Evolutionary conservation across 768 basidiomycete species (phyloP).

Genomic region (Strobilomyces confusus): DNA sequence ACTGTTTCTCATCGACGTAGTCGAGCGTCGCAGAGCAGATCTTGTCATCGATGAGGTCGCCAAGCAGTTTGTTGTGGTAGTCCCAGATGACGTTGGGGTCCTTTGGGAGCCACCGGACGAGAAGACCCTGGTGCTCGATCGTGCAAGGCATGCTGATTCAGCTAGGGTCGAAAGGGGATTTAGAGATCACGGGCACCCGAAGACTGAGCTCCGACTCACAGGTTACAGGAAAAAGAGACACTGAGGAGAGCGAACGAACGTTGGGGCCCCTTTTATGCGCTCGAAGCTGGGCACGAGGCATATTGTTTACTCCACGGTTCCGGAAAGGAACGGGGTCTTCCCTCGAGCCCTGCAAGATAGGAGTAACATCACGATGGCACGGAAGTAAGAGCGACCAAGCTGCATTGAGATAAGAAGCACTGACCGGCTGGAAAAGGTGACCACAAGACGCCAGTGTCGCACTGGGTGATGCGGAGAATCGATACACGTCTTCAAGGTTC

Average conservation of each 20-base stretch:
- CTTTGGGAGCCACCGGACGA: conserved; percentile 25
- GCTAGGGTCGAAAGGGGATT: not conserved
- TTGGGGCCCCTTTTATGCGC: too few relatives aligned
- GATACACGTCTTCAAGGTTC: not conserved
- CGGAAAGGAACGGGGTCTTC: too few relatives aligned
- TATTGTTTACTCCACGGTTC: not conserved
- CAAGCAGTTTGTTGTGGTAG: conserved; percentile 22
- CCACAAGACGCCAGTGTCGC: not conserved
- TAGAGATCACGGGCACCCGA: not conserved
- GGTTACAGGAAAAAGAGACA: not conserved
- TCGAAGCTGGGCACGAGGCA: not conserved
- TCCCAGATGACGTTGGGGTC: conserved; percentile 5
- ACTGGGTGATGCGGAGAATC: not conserved
- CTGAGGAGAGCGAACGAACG: not conserved
- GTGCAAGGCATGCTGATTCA: conserved; percentile 14
- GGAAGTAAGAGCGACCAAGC: not conserved
- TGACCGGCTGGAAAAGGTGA: not conserved
- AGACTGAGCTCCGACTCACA: not conserved
- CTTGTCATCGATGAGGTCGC: conserved; percentile 17
- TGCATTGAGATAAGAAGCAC: not conserved
- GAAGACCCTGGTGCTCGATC: conserved; percentile 19
- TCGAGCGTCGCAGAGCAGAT: conserved; percentile 3
- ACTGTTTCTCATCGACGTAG: conserved; percentile 2
- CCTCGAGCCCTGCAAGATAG: too few relatives aligned
- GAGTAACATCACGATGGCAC: not conserved